A percentile compares a stretch with the other conserved stretches of the same genome.
These are phyloP conservation scores for Podila horticola DNA, from an alignment of 192 early-diverging fungal genomes.

Conservation along the genomic window DNA sequence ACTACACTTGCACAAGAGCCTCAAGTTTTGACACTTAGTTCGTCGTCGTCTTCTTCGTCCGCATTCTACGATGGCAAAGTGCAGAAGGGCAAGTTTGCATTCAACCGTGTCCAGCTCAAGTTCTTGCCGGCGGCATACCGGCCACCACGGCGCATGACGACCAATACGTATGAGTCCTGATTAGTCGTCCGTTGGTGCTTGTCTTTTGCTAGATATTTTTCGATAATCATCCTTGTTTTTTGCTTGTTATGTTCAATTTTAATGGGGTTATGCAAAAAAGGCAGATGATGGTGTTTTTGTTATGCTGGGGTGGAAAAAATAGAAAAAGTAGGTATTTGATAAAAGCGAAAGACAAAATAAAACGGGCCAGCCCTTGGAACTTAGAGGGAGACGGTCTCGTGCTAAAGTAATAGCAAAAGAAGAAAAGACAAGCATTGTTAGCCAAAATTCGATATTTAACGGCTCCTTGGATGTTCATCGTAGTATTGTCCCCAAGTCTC, in stretches of 20 bases:
- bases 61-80: background rate
- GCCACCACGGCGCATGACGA: slow-evolving; percentile 30
- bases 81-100: slow-evolving; percentile 41
- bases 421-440: background rate
- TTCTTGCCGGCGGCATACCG: slow-evolving; percentile 37
- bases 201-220: background rate
- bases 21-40: background rate
- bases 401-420: background rate
- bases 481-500: background rate
- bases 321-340: background rate
- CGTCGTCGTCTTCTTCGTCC: background rate
- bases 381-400: background rate
- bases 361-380: background rate
- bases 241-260: background rate
- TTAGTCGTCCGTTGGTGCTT: no score
- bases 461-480: background rate
- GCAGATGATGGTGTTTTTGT: background rate
- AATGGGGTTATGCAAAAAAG: background rate
- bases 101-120: slow-evolving; percentile 43
- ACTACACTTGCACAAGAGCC: background rate
- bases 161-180: slow-evolving; percentile 15
- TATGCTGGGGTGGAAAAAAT: background rate
- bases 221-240: background rate
- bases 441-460: background rate
- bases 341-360: background rate